Conservation (phyloP, 2,329 filamentous ascomycete genomes). For the Arthroderma sp. region DNA sequence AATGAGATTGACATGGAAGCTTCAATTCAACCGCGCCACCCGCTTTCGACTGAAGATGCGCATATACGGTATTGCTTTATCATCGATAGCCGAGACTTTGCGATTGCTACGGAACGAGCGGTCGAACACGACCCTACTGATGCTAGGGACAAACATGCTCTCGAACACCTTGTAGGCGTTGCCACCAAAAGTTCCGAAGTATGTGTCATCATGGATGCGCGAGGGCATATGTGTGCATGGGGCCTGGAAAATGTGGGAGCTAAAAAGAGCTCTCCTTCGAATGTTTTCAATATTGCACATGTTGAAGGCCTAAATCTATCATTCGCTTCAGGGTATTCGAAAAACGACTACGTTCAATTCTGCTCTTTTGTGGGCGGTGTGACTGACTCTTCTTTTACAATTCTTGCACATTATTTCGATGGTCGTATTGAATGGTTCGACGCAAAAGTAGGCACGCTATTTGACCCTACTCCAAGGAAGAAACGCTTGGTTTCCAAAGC, state of each 20-base stretch:
- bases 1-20: constrained; percentile 62
- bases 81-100: constrained; percentile 69
- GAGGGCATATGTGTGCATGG: constrained; percentile 81
- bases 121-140: constrained; percentile 47
- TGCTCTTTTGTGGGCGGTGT: constrained; percentile 56
- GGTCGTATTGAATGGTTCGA: constrained; percentile 74
- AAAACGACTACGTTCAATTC: constrained; percentile 52
- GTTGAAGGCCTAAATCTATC: constrained; percentile 45
- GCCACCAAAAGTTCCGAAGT: constrained; percentile 78
- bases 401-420: constrained; percentile 75
- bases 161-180: constrained; percentile 75
- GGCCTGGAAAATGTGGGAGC: constrained; percentile 75
- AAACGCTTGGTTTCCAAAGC: constrained; percentile 49
- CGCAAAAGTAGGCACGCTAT: constrained; percentile 61
- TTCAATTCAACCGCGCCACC: constrained; percentile 49
- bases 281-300: constrained; percentile 77
- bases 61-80: constrained; percentile 60
- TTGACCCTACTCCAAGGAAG: constrained; percentile 54
- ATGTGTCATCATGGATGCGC: constrained; percentile 71
- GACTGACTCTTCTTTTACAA: constrained; percentile 49
- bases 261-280: constrained; percentile 50
- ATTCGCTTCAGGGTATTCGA: constrained; percentile 18
- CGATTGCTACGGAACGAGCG: constrained; percentile 53
- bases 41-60: constrained; percentile 26
- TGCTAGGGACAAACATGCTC: constrained; percentile 53